phyloP scores from a whole-genome alignment of 225 moss, liverwort and hornwort species.

The Bryum argenteum region DNA sequence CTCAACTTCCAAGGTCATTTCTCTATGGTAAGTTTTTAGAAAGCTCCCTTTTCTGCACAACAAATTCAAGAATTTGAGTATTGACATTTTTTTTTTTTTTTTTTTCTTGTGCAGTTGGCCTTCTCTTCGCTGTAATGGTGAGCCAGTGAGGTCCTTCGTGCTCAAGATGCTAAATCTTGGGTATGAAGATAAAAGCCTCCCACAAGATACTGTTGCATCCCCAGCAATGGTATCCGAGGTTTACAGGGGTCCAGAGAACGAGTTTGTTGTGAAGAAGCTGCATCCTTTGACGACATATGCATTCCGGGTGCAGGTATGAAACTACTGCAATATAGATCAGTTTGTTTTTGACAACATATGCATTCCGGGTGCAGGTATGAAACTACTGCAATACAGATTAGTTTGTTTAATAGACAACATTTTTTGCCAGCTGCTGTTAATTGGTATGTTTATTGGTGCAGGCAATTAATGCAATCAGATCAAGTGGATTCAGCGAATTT shows the following conservation, averaged over 20 bases:
- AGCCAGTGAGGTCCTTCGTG: slow-evolving; percentile 5
- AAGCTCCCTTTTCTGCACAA: too few species aligned
- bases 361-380: slow-evolving; percentile 46
- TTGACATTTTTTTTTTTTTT: too few species aligned
- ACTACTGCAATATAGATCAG: too few species aligned
- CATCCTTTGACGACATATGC: slow-evolving; percentile 38
- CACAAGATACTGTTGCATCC: neutral
- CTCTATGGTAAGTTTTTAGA: slow-evolving; percentile 23
- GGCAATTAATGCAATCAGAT: slow-evolving; percentile 22
- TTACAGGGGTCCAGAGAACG: slow-evolving; percentile 30
- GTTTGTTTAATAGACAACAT: too few species aligned
- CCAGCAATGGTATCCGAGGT: neutral
- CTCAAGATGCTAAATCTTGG: slow-evolving; percentile 36
- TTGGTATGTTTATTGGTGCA: too few species aligned
- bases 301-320: slow-evolving; percentile 42
- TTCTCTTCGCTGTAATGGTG: slow-evolving; percentile 31
- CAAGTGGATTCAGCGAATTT: slow-evolving; percentile 32
- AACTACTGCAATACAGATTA: neutral
- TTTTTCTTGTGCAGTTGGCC: slow-evolving; percentile 31
- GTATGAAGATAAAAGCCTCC: slow-evolving; percentile 33
- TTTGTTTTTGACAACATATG: too few species aligned
- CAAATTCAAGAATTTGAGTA: too few species aligned
- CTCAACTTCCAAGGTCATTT: slow-evolving; percentile 13
- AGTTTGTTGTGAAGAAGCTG: slow-evolving; percentile 29
- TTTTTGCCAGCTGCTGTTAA: too few species aligned